Base-by-base conservation (phyloP, 2,329 filamentous ascomycete species). In the Colletotrichum sp. region DNA sequence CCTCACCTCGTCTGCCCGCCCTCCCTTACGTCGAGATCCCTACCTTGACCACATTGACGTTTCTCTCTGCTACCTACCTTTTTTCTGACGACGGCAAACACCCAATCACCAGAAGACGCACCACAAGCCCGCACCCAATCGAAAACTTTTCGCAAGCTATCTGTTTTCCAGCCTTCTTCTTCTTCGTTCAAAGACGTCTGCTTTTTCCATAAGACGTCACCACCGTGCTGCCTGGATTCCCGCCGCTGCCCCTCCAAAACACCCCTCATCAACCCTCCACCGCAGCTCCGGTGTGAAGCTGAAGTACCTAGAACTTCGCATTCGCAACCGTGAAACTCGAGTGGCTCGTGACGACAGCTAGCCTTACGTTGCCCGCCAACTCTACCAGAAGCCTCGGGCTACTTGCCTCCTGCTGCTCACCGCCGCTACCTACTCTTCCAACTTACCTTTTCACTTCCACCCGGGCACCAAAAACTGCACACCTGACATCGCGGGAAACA, bases 321-420 rank as follows among this genome's bases (percentile, higher is more conserved):
- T 76, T 76, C 71, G 70, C 65, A 74, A 76, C 34, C 59, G 64
- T 73, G 63, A 75, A 73, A 75, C 62, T 63, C 32, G 26, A 59
- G 64, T 70, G 57, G 32, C 69, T 59, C 26, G 39, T 70, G 57
- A 70, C 57, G 24, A 63, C 26, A 32, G 18, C 24, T 16, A 70
- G 68, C 57, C 67, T 60, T 62, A 44, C 22, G 18, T 69, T 69
- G 26, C 55, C 39, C 34, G n/a, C 62, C 59, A 62, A 62, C 68
- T 55, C 18, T n/a, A 16, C 26, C 18, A 34, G 26, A 24, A 34
- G 68, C 59, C n/a, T 59, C 44, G 60, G 26, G 28, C 44, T 28
- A 8, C 59, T 59, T 59, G n/a, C 39, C 18, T 28, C 34, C 22
- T 57, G 28, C 59, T 32, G 63, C 28, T 52, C 26, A 71, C 34